These are phyloP conservation scores for Globisporangium middletonii DNA, from an alignment of 352 stramenopile genomes.

Conservation along the genomic window DNA sequence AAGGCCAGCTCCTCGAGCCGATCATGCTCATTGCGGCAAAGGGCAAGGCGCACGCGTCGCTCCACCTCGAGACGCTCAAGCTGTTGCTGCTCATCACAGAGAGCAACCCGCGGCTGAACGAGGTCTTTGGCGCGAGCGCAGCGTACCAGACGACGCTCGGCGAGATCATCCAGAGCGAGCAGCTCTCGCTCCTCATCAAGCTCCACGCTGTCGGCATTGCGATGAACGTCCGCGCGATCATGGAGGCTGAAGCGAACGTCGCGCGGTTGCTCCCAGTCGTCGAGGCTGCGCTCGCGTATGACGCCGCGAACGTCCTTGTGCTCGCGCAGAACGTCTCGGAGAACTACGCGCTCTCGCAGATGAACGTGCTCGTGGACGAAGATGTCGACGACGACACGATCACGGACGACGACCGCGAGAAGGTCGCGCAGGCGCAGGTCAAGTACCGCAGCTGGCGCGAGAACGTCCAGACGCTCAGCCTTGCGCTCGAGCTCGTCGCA, in stretches of 20 bases:
- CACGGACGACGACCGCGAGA: slow-evolving; percentile 50
- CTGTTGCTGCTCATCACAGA: slow-evolving; percentile 79
- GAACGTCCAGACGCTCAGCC: slow-evolving; percentile 66
- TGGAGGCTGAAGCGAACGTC: slow-evolving; percentile 68
- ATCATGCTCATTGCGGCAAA: slow-evolving; percentile 72
- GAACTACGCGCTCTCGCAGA: slow-evolving; percentile 48
- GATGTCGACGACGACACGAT: slow-evolving; percentile 57
- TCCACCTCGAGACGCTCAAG: slow-evolving; percentile 80
- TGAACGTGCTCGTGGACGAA: slow-evolving; percentile 58
- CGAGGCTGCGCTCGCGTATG: slow-evolving; percentile 69
- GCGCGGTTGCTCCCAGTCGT: slow-evolving; percentile 61
- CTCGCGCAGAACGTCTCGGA: slow-evolving; percentile 65
- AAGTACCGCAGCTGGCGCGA: slow-evolving; percentile 77
- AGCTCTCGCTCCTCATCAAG: slow-evolving; percentile 38
- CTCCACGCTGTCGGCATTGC: slow-evolving; percentile 68
- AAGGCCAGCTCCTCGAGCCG: slow-evolving; percentile 59
- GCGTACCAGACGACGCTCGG: slow-evolving; percentile 66
- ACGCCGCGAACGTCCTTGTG: slow-evolving; percentile 68
- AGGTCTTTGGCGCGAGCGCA: slow-evolving; percentile 46
- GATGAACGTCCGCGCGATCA: slow-evolving; percentile 74
- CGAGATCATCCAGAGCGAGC: slow-evolving; percentile 53
- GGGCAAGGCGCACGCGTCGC: slow-evolving; percentile 30
- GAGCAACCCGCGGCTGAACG: slow-evolving; percentile 72
- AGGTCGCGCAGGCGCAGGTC: slow-evolving; percentile 55
- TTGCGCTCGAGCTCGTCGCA: slow-evolving; percentile 73